A percentile compares a stretch with the other conserved stretches of the same genome.
Conservation (phyloP, 108 stramenopile genomes). For the Skeletonema potamos region DNA sequence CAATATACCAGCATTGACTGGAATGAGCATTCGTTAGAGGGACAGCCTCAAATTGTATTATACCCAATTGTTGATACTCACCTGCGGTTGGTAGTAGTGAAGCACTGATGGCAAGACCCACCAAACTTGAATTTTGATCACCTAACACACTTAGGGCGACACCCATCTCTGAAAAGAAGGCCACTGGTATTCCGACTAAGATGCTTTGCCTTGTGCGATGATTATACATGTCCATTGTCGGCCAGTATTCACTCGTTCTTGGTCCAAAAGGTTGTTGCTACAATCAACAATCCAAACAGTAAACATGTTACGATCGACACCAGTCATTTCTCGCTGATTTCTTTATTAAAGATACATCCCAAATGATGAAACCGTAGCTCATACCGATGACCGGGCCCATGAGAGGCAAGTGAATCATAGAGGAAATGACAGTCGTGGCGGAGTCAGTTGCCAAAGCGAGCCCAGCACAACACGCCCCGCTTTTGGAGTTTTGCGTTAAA, state of each 20-base stretch:
- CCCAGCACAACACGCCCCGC: constrained; percentile 90
- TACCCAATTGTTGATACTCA: background rate
- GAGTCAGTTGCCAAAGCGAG: constrained; percentile 77
- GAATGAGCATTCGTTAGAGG: background rate
- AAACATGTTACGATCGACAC: constrained; percentile 63
- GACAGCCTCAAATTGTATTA: background rate
- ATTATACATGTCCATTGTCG: too few species aligned
- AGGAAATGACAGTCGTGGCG: constrained; percentile 75
- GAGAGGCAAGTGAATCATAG: constrained; percentile 86
- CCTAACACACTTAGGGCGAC: constrained; percentile 79
- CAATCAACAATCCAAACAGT: constrained; percentile 11
- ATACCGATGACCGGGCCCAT: constrained; percentile 67
- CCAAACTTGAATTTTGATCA: constrained; percentile 76
- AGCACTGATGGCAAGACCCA: constrained; percentile 81
- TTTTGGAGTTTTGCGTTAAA: constrained; percentile 75
- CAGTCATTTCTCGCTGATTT: constrained; percentile 53
- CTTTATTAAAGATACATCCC: constrained; percentile 60
- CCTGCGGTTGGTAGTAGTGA: constrained; percentile 87
- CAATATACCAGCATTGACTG: constrained; percentile 29
- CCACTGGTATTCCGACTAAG: constrained; percentile 60
- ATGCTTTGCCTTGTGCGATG: too few species aligned
- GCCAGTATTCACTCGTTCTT: background rate
- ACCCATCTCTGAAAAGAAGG: constrained; percentile 86
- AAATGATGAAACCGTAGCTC: constrained; percentile 70
- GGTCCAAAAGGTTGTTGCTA: background rate